These are phyloP conservation scores for Geotrichum citri-aurantii DNA, from an alignment of 1,139 yeast genomes.

Conservation along the genomic window DNA sequence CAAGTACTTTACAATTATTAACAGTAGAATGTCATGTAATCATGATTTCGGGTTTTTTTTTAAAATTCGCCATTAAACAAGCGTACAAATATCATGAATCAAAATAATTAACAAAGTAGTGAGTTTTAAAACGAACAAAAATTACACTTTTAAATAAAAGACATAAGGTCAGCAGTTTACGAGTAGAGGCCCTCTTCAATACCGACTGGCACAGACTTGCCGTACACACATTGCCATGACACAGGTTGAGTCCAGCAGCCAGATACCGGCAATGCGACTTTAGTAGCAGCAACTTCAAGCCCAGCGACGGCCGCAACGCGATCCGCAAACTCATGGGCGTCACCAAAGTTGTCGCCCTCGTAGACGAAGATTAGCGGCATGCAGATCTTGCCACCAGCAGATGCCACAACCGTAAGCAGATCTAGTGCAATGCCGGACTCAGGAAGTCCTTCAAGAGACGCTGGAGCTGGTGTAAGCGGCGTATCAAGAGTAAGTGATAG, in stretches of 20 bases:
- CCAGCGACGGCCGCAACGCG: constrained; percentile 36
- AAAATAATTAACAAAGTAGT: neutral
- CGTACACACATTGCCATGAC: constrained; percentile 86
- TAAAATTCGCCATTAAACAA: too few relatives aligned
- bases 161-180: constrained; percentile 28
- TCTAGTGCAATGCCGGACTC: constrained; percentile 33
- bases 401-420: constrained; percentile 21
- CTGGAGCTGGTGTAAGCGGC: constrained; percentile 10
- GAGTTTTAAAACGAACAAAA: neutral
- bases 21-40: too few relatives aligned
- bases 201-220: constrained; percentile 62
- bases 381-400: constrained; percentile 22
- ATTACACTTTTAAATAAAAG: neutral
- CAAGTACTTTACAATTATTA: too few relatives aligned
- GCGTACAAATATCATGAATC: neutral
- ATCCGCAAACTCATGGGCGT: constrained; percentile 55
- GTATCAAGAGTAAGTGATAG: constrained; percentile 21
- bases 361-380: constrained; percentile 51
- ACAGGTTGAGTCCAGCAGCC: constrained; percentile 49
- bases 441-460: constrained; percentile 21
- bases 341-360: constrained; percentile 83
- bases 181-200: constrained; percentile 75
- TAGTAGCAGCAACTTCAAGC: constrained; percentile 21
- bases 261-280: constrained; percentile 19
- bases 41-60: too few relatives aligned